Evolutionary conservation across 2,329 filamentous ascomycete genomes (phyloP).

Genomic region (Amesomyces nigricolor): DNA sequence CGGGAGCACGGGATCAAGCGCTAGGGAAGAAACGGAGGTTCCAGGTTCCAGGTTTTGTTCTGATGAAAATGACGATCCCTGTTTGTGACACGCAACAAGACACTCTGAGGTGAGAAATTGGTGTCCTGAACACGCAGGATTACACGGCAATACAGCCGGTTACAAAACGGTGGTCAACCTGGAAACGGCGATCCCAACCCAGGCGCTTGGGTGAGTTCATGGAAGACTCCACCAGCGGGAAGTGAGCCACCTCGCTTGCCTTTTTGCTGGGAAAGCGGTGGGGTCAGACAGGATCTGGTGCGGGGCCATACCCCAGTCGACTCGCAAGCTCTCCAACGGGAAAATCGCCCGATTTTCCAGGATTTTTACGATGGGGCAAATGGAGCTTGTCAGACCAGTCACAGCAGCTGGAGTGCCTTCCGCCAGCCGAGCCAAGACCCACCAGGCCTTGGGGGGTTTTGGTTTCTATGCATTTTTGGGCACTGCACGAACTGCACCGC

Average conservation of each 20-base stretch:
- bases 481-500: neutral
- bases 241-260: slow-evolving; percentile 21
- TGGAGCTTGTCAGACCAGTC: neutral
- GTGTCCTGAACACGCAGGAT: neutral
- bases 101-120: too few relatives aligned
- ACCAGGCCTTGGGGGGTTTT: neutral
- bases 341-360: slow-evolving; percentile 18
- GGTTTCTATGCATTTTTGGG: neutral
- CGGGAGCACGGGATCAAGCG: neutral
- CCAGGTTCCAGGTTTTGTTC: neutral
- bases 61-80: neutral
- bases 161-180: neutral
- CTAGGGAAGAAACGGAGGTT: neutral
- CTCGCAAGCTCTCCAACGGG: slow-evolving; percentile 15
- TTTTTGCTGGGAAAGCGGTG: slow-evolving; percentile 18
- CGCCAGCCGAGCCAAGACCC: neutral
- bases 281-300: neutral
- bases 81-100: neutral
- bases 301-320: slow-evolving; percentile 14
- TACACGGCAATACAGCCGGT: neutral
- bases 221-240: neutral
- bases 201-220: too few relatives aligned
- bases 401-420: neutral
- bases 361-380: slow-evolving; percentile 4
- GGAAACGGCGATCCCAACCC: neutral